Percentiles rank a stretch among this genome's conserved stretches.
phyloP scores from a whole-genome alignment of 208 protist species.

The Leishmania arabica region DNA sequence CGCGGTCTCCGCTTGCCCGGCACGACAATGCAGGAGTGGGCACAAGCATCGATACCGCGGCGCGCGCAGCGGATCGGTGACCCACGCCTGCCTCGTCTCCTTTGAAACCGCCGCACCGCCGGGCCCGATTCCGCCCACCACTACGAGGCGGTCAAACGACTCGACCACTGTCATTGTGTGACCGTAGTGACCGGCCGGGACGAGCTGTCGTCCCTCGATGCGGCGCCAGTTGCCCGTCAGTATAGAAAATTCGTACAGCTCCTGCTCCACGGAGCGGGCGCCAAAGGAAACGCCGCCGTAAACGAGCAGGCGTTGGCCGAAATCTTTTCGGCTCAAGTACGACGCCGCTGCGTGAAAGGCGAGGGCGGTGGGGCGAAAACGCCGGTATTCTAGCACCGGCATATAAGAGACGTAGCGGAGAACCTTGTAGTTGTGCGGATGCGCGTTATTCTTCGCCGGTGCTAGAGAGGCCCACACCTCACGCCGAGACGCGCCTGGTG shows the following conservation, averaged over 20 bases:
- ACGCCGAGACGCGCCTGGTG: conserved; percentile 36
- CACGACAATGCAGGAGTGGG: conserved; percentile 24
- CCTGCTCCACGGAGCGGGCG: conserved; percentile 43
- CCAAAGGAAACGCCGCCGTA: conserved; percentile 67
- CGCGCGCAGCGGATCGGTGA: conserved; percentile 28
- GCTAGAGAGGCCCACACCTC: conserved; percentile 79
- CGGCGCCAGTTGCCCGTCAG: conserved; percentile 77
- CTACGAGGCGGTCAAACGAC: conserved; percentile 54
- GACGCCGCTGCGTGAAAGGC: conserved; percentile 64
- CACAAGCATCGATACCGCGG: conserved; percentile 31
- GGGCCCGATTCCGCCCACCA: conserved; percentile 78
- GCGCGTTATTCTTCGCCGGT: conserved; percentile 27
- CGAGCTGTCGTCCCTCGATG: conserved; percentile 71
- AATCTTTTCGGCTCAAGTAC: conserved; percentile 57
- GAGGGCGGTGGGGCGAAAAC: conserved; percentile 72
- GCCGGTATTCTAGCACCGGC: conserved; percentile 42
- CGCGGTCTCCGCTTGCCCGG: conserved; percentile 2
- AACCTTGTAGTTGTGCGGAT: conserved; percentile 56
- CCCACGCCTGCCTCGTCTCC: conserved; percentile 5
- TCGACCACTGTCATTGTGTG: conserved; percentile 71
- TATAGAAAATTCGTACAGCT: conserved; percentile 89
- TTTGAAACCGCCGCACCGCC: conserved; percentile 36
- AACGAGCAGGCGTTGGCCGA: conserved; percentile 76
- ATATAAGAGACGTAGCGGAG: conserved; percentile 69
- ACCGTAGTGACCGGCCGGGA: conserved; percentile 76